These are phyloP conservation scores for Sextonia rubra DNA, from an alignment of 164 flowering plant genomes.

Conservation along the genomic window DNA sequence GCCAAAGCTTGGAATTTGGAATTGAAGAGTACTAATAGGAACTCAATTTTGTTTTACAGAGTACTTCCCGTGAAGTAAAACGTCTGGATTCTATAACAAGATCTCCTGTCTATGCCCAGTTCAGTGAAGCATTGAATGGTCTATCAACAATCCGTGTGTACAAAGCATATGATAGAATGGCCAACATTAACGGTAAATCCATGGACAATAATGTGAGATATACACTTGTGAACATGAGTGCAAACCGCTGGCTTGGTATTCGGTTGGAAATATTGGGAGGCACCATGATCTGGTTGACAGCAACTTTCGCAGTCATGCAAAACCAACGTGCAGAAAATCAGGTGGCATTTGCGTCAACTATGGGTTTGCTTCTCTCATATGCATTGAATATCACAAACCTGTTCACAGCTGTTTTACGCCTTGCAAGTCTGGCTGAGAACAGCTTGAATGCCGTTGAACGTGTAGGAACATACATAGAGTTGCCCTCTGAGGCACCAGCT, in stretches of 20 bases:
- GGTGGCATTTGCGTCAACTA: constrained; percentile 89
- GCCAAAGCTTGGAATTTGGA: neutral
- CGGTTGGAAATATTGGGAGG: constrained; percentile 92
- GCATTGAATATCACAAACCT: constrained; percentile 85
- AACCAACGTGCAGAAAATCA: constrained; percentile 85
- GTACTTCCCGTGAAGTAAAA: constrained; percentile 95
- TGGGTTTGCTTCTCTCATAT: constrained; percentile 98
- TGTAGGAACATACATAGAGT: constrained; percentile 74
- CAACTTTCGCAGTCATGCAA: constrained; percentile 96
- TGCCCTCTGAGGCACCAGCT: constrained; percentile 89
- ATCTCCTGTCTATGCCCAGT: constrained; percentile 99
- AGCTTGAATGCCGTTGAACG: constrained; percentile 94
- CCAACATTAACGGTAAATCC: constrained; percentile 80
- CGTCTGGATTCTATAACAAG: constrained; percentile 88
- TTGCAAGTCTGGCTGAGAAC: constrained; percentile 92
- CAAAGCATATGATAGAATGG: constrained; percentile 96
- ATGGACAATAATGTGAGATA: constrained; percentile 92
- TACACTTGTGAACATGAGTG: constrained; percentile 85
- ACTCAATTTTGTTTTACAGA: constrained; percentile 35
- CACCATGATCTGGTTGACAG: constrained; percentile 96
- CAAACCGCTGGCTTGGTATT: constrained; percentile 94
- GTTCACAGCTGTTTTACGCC: constrained; percentile 78
- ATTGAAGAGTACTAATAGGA: neutral
- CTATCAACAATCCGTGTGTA: constrained; percentile 88
- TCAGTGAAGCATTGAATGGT: constrained; percentile 97